Base-by-base conservation (phyloP, 2,329 filamentous ascomycete genomes). In the Trichophyton mentagrophytes region DNA sequence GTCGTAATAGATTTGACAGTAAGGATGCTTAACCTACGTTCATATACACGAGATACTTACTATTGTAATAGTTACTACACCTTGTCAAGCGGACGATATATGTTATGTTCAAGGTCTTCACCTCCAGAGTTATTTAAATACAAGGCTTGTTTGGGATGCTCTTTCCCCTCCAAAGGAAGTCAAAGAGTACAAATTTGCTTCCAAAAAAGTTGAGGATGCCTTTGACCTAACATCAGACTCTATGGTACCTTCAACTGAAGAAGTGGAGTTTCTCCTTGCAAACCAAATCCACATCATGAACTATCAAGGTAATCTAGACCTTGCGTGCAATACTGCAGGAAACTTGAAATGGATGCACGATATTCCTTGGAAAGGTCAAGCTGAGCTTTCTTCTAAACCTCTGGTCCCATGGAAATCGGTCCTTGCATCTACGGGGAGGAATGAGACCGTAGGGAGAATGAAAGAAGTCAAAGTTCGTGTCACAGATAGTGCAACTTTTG, bases 1-100 rank as follows among this genome's bases (percentile, higher is more conserved):
- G 71, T 9, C 70, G 76, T 9, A 78, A 78, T 61, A 70, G 74
- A 30, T 78, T 74, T 62, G 76, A 79, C 59, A 77, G 67, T 55
- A 36, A 36, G 51, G n/a, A 20, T 17, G 7, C 30, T 20, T 27
- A 55, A 13, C 7, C 15, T 17, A n/a, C 33, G 33, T 11, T 15
- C 3, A 15, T 55, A 33, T 11, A 8, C 25, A 25, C 20, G 25
- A 36, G 25, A 55, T 22, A 4, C 51, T 53, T 7, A 55, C 27
- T 27, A 11, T n/a, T 9, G 6, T 55, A 3, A 20, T 17, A 55
- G 51, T 55, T 30, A 55, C 51, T 1, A 17, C 17, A n/a, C 51
- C 51, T 11, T 55, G 51, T 36, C 20, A 55, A 36, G 51, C 33
- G 8, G 51, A 55, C 51, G 51, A 55, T 30, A 55, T 55, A 33